These are phyloP conservation scores for Gynandropsis gynandra DNA, from an alignment of 345 rosid genomes.

Conservation along the genomic window DNA sequence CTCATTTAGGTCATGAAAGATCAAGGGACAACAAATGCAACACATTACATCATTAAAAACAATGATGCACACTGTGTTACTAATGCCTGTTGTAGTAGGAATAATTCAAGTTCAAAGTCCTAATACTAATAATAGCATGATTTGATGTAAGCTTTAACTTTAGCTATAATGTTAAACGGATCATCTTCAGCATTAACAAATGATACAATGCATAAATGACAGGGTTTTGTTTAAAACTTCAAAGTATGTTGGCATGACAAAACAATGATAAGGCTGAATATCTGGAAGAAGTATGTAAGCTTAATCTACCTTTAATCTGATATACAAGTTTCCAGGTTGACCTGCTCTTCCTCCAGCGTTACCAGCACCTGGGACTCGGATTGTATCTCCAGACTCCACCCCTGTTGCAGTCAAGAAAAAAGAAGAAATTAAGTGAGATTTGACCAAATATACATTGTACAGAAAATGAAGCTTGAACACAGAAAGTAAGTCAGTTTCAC, in stretches of 20 bases:
- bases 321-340: slow-evolving; percentile 65
- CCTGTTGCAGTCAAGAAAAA: slow-evolving; percentile 41
- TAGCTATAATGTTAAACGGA: slow-evolving; percentile 13
- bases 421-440: slow-evolving; percentile 9
- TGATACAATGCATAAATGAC: slow-evolving; percentile 3
- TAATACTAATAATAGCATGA: slow-evolving; percentile 5
- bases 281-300: slow-evolving; percentile 9
- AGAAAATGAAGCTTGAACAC: no score
- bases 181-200: slow-evolving; percentile 13
- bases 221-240: slow-evolving; percentile 8
- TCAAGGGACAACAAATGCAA: slow-evolving; percentile 6
- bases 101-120: neutral
- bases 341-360: slow-evolving; percentile 48
- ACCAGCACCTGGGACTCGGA: slow-evolving; percentile 65
- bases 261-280: slow-evolving; percentile 9
- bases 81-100: no score
- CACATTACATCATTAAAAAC: slow-evolving; percentile 13
- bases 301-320: slow-evolving; percentile 60
- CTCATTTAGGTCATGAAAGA: slow-evolving; percentile 6
- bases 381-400: slow-evolving; percentile 77
- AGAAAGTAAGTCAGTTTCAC: neutral
- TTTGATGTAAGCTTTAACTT: neutral
- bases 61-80: neutral
- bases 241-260: slow-evolving; percentile 7
- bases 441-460: neutral